These are phyloP conservation scores for Ambrosiella beaveri DNA, from an alignment of 2,329 filamentous ascomycete genomes.

Conservation along the genomic window DNA sequence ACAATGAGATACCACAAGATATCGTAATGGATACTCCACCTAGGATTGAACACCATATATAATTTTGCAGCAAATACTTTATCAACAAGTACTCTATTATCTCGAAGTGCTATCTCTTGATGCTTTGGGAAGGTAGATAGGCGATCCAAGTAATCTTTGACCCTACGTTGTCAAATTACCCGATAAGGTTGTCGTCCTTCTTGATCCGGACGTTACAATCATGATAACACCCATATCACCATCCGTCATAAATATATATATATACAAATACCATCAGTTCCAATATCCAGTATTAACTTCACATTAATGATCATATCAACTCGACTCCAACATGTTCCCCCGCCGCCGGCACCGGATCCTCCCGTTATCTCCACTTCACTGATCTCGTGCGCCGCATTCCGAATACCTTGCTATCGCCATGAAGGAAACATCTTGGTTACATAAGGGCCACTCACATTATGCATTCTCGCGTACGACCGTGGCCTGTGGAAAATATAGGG, in stretches of 20 bases:
- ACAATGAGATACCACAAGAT: too few species aligned
- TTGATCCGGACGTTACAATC: too few species aligned
- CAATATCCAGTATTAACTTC: neutral
- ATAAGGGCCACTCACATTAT: neutral
- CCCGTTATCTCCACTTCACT: neutral
- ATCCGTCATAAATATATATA: too few species aligned
- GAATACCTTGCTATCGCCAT: too few species aligned
- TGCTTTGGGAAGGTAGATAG: neutral
- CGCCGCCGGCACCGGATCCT: neutral
- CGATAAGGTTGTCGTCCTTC: neutral
- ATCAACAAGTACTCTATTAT: too few species aligned
- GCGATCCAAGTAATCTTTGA: neutral
- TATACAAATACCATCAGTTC: neutral
- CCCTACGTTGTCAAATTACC: neutral
- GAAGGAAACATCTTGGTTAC: too few species aligned
- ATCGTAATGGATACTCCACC: too few species aligned
- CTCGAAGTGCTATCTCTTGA: neutral
- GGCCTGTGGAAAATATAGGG: neutral
- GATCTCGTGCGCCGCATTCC: neutral
- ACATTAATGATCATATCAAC: too few species aligned
- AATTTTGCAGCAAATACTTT: too few species aligned
- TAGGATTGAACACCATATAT: too few species aligned
- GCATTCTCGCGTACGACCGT: neutral
- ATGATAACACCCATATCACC: too few species aligned
- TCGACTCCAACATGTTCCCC: neutral